Evolutionary conservation across 73 alveolate species (phyloP).

Genomic region (Blepharisma japonicum): DNA sequence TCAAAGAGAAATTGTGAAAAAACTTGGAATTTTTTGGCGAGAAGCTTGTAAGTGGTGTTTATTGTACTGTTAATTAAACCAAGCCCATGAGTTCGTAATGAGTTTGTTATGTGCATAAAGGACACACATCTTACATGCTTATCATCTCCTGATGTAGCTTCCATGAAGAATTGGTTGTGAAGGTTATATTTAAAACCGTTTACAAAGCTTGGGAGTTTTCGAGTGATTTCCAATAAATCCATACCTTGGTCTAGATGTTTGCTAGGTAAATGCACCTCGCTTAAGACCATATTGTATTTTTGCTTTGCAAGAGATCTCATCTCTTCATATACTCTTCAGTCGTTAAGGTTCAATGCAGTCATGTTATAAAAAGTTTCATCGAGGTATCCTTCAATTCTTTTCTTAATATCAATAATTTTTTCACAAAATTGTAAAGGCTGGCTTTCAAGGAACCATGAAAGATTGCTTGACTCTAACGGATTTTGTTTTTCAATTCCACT

Average conservation of each 20-base stretch:
- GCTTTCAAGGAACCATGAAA: conserved; percentile 73
- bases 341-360: conserved; percentile 92
- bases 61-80: conserved; percentile 93
- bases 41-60: conserved; percentile 86
- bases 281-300: conserved; percentile 80
- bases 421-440: conserved; percentile 87
- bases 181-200: conserved; percentile 88
- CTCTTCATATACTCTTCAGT: conserved; percentile 96
- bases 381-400: conserved; percentile 82
- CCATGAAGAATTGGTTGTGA: conserved; percentile 89
- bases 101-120: conserved; percentile 66
- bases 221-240: conserved; percentile 82
- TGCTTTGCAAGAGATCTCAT: conserved; percentile 92
- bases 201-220: conserved; percentile 78
- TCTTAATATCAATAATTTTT: conserved; percentile 76
- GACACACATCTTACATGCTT: conserved; percentile 18
- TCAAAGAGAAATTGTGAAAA: conserved; percentile 86
- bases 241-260: conserved; percentile 92
- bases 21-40: conserved; percentile 65
- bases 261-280: conserved; percentile 88
- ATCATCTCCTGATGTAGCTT: conserved; percentile 35
- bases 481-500: conserved; percentile 77
- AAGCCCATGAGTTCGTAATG: conserved; percentile 95
- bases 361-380: conserved; percentile 93
- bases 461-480: conserved; percentile 79